phyloP scores from a whole-genome alignment of 2,329 filamentous ascomycete genomes.

The Scedosporium aurantiacum region DNA sequence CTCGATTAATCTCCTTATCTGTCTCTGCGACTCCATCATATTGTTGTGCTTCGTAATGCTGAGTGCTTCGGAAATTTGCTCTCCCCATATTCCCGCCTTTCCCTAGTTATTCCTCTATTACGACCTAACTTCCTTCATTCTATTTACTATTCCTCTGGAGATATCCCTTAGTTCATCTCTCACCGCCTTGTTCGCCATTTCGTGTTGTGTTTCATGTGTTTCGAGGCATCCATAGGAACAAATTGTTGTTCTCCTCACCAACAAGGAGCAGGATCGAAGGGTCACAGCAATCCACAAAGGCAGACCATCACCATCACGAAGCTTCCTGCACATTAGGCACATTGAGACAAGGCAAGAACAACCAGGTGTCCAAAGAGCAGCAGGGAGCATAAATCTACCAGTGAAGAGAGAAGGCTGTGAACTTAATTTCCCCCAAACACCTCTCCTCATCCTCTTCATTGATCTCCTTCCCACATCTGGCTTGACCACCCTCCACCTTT shows the following conservation, averaged over 20 bases:
- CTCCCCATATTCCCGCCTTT: not conserved
- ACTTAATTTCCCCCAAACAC: not conserved
- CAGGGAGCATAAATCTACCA: not conserved
- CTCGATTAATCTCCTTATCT: conserved; percentile 3
- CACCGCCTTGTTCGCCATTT: not conserved
- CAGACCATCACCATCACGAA: too few species aligned
- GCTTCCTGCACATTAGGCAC: too few species aligned
- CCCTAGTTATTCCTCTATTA: not conserved
- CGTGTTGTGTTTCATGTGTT: not conserved
- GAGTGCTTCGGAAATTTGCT: not conserved
- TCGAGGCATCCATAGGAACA: too few species aligned
- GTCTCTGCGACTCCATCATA: conserved; percentile 2
- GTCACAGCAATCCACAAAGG: too few species aligned
- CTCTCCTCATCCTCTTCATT: not conserved
- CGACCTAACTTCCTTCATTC: conserved; percentile 3
- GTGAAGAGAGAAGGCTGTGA: not conserved
- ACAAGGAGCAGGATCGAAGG: too few species aligned
- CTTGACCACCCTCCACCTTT: not conserved
- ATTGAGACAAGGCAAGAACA: too few species aligned
- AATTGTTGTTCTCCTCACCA: too few species aligned
- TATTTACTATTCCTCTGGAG: not conserved
- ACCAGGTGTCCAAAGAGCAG: not conserved
- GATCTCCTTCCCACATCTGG: not conserved
- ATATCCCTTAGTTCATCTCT: not conserved
- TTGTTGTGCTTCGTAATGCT: conserved; percentile 1